Evolutionary conservation across 73 alveolate species (phyloP), one percentile per base, ranked within the genome.

Genomic region (Paramecium sonneborni): DNA sequence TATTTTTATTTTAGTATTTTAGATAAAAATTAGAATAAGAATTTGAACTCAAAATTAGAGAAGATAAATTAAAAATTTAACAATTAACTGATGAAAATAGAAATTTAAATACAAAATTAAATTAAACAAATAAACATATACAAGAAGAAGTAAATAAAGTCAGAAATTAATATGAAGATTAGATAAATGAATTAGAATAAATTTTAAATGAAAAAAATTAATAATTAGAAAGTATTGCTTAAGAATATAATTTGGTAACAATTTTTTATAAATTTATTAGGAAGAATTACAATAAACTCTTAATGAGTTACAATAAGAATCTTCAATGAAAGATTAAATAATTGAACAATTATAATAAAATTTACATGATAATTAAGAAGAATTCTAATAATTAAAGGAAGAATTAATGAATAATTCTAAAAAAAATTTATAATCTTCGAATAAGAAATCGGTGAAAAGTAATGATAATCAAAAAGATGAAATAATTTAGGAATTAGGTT

Each of bases 261-360:
- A 32, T 30, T 35, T 10, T 74, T 14, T 35, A n/a, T 74, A 32
- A 74, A 74, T 32, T 74, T 6, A 32, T 35, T 32, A 74, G 87
- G 87, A 74, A 38, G 87, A 74, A 74, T 30, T 74, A 30, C 34
- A 74, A 74, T n/a, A 74, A 74, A 35, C 62, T 38, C 39, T 74
- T 32, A 10, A 74, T 30, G 87, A 74, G 20, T 38, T 74, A 35
- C 57, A 74, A 74, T 74, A 74, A 43, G 87, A 74, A 34, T 74
- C 87, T 15, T 11, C 14, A 32, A 74, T 74, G 87, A 74, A 74
- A 74, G 87, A 74, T 74, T 74, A 74, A 35, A 74, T 74, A 32
- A 74, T 74, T n/a, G 87, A 74, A 15, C 34, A 74, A 74, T 38
- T 74, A 14, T 37, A 74, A 74, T 5, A 74, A 30, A 30, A 74